These are phyloP conservation scores for Sideroxylon spinosum DNA, from an alignment of 179 eudicot genomes.

Conservation along the genomic window DNA sequence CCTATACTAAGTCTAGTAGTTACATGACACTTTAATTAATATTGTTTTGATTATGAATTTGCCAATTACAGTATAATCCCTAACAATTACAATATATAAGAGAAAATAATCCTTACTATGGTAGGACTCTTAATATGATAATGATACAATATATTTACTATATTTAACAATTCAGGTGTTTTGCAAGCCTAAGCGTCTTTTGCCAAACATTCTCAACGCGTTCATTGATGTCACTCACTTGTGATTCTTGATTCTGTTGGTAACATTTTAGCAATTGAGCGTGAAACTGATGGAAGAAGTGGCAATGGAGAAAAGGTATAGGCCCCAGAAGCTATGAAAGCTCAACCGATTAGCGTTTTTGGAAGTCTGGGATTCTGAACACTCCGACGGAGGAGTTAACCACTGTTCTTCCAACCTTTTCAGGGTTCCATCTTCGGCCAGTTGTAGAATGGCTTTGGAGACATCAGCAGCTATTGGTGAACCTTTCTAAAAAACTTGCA, in stretches of 20 bases:
- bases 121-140: no score
- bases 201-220: neutral
- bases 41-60: no score
- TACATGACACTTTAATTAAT: no score
- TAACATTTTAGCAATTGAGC: neutral
- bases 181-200: neutral
- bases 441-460: slow-evolving; percentile 39
- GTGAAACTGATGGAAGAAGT: slow-evolving; percentile 27
- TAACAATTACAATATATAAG: no score
- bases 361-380: slow-evolving; percentile 14
- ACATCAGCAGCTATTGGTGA: slow-evolving; percentile 42
- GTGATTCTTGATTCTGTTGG: neutral
- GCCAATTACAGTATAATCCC: no score
- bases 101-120: no score
- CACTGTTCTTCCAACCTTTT: slow-evolving; percentile 28
- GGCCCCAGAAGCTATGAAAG: slow-evolving; percentile 32
- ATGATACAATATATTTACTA: no score
- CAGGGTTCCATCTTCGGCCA: slow-evolving; percentile 37
- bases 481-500: slow-evolving; percentile 50
- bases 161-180: neutral
- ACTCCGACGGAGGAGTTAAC: slow-evolving; percentile 28
- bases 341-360: slow-evolving; percentile 26
- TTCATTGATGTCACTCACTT: neutral
- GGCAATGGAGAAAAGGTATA: slow-evolving; percentile 28
- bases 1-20: no score